Conservation (phyloP, 345 rosid species). For the Cochlearia excelsa region DNA sequence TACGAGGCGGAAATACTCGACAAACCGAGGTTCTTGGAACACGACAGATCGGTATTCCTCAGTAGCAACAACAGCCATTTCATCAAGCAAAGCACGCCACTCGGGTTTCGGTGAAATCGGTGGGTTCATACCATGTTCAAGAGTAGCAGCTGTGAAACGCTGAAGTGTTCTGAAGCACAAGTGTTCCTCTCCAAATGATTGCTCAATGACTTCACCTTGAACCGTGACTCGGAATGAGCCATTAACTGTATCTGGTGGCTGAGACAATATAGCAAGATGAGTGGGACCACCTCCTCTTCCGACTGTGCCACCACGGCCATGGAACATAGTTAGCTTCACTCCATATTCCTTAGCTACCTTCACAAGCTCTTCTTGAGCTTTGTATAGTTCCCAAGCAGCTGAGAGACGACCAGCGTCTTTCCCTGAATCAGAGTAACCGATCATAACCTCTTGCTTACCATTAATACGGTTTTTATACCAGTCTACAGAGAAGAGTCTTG, state of each 20-base stretch:
- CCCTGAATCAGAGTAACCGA: constrained; percentile 97
- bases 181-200: too few species aligned
- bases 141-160: constrained; percentile 95
- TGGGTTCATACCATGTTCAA: constrained; percentile 94
- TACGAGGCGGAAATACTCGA: constrained; percentile 95
- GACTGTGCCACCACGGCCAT: constrained; percentile 99
- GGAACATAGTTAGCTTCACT: constrained; percentile 96
- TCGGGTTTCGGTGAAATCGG: constrained; percentile 92
- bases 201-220: constrained; percentile 63
- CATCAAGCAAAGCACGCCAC: constrained; percentile 87
- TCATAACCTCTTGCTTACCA: constrained; percentile 99
- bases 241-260: constrained; percentile 97
- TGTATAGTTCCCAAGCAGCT: constrained; percentile 97
- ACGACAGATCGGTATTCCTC: constrained; percentile 87
- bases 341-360: constrained; percentile 81
- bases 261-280: constrained; percentile 97
- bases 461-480: constrained; percentile 88
- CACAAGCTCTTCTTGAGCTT: constrained; percentile 97
- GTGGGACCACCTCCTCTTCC: constrained; percentile 99
- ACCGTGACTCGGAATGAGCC: constrained; percentile 94
- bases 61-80: constrained; percentile 93
- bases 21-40: constrained; percentile 87
- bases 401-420: constrained; percentile 96
- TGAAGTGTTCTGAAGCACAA: constrained; percentile 39
- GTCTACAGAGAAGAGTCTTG: constrained; percentile 83